phyloP scores from a whole-genome alignment of 2,329 filamentous ascomycete genomes.

The Claviceps maximensis region DNA sequence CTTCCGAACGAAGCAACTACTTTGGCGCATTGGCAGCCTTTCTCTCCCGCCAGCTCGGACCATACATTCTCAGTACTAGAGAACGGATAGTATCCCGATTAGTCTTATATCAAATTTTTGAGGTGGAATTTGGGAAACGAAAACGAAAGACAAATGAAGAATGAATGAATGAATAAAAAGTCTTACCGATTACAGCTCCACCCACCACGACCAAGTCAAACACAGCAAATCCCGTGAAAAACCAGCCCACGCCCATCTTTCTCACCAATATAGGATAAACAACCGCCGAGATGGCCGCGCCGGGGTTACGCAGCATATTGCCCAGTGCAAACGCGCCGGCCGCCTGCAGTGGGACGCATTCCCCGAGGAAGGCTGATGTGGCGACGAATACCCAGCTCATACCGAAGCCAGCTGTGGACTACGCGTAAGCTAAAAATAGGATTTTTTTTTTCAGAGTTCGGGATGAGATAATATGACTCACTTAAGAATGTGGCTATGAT shows the following conservation, averaged over 20 bases:
- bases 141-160: not conserved
- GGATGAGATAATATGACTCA: slow-evolving; percentile 6
- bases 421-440: slow-evolving; percentile 4
- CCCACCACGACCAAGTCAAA: slow-evolving; percentile 17
- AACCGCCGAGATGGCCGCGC: slow-evolving; percentile 24
- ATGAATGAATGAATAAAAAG: not conserved
- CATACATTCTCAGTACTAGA: not conserved
- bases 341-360: slow-evolving; percentile 24
- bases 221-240: slow-evolving; percentile 24
- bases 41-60: not conserved
- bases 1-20: not conserved
- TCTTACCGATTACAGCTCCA: slow-evolving; percentile 11
- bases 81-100: not conserved
- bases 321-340: slow-evolving; percentile 27
- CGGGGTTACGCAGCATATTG: slow-evolving; percentile 26
- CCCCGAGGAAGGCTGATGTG: slow-evolving; percentile 27
- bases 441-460: too few species aligned
- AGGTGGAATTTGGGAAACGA: not conserved
- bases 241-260: slow-evolving; percentile 25
- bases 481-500: slow-evolving; percentile 18
- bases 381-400: slow-evolving; percentile 29
- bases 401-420: slow-evolving; percentile 17
- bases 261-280: slow-evolving; percentile 20
- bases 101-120: not conserved
- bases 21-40: not conserved